Evolutionary conservation across 345 rosid species (phyloP), one percentile per base, ranked within the genome.

Genomic region (Hibiscus mutabilis): DNA sequence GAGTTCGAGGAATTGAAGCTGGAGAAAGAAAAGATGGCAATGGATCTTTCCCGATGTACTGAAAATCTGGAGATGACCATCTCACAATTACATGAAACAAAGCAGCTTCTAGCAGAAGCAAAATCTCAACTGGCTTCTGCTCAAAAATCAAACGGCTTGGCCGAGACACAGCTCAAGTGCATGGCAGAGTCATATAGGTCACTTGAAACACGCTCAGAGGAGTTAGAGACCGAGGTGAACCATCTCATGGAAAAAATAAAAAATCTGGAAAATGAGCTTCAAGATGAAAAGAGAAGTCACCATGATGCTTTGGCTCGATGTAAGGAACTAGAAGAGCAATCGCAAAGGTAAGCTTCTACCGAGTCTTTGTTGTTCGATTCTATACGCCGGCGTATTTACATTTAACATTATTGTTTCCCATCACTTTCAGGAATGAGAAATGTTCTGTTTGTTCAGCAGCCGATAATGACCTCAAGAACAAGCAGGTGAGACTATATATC

Each of bases 101-200:
- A 90, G 82, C 84, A 84, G 79, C 85, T 84, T 73, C 86, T 95
- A 7, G 86, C 84, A 33, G 88, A 90, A 80, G 86, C 78, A 35
- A 90, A 85, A 81, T 86, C 88, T 47, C 89, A 89, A 47, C 73
- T 95, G 77, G 84, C 82, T 67, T 84, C 88, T 22, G 89, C 92
- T 59, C 80, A 84, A 69, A 92, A 77, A 76, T 86, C 93, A 40
- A 95, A 86, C 80, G 83, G 90, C 82, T 86, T 92, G 85, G 85
- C 94, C 11, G 97, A 92, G 79, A 95, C 92, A 19, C 99, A 95
- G 81, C 87, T 92, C 62, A 95, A 95, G 55, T 49, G 99, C 74
- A 90, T 95, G 99, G 89, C 85, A 73, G 98, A 90, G 85, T 95
- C 99, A 2, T 95, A 95, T 74, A 84, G 97, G 73, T 84, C 87